Evolutionary conservation across 331 rosid species (phyloP).

Genomic region (Arachis monticola): DNA sequence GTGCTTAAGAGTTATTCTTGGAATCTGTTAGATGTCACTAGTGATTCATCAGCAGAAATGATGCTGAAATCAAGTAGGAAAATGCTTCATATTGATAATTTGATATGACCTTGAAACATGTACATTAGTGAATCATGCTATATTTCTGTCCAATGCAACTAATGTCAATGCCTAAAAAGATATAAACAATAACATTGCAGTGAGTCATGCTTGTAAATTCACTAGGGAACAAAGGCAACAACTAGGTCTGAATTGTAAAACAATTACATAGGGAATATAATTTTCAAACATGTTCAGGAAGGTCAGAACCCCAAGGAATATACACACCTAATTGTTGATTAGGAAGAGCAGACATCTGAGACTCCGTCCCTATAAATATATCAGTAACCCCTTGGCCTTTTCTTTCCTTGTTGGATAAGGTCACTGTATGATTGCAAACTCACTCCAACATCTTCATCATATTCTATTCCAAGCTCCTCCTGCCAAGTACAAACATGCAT

Average conservation of each 20-base stretch:
- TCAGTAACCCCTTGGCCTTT: conserved; percentile 66
- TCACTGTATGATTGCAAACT: conserved; percentile 69
- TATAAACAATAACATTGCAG: conserved; percentile 35
- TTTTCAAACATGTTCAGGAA: conserved; percentile 36
- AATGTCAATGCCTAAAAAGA: conserved; percentile 8
- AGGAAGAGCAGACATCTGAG: conserved; percentile 27
- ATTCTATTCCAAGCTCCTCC: conserved; percentile 93
- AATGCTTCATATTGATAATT: background rate
- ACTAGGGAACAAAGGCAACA: background rate
- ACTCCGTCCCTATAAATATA: conserved; percentile 28
- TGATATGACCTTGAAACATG: conserved; percentile 11
- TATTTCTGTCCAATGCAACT: conserved; percentile 7
- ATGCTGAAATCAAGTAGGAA: conserved; percentile 1
- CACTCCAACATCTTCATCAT: conserved; percentile 79
- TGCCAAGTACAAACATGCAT: conserved; percentile 37
- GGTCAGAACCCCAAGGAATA: conserved; percentile 35
- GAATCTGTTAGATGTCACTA: conserved; percentile 8
- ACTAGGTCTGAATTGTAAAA: conserved; percentile 20
- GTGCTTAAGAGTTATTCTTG: background rate
- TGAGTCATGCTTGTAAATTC: conserved; percentile 19
- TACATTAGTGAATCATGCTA: background rate
- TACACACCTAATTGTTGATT: conserved; percentile 21
- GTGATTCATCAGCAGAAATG: conserved; percentile 7
- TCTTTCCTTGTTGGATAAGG: conserved; percentile 65
- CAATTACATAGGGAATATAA: conserved; percentile 20